These are phyloP conservation scores for Aspergillus carlsbadensis DNA, from an alignment of 495 filamentous ascomycete genomes.

Conservation along the genomic window DNA sequence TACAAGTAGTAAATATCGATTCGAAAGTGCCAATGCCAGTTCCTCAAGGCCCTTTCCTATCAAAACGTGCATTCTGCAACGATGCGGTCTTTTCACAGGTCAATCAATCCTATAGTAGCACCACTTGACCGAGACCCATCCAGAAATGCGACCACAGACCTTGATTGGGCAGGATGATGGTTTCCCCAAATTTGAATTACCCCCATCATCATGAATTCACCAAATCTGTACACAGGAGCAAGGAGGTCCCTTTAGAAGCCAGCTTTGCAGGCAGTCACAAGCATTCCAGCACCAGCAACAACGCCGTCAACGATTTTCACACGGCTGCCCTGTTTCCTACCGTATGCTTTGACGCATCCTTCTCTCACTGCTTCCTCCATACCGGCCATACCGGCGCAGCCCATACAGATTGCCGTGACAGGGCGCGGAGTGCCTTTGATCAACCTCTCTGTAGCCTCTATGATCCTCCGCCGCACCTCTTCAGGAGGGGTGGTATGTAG, in stretches of 20 bases:
- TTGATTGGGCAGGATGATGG: too few species aligned
- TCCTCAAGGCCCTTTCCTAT: too few species aligned
- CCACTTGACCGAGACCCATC: too few species aligned
- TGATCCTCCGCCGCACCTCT: constrained; percentile 65
- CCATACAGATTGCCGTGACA: constrained; percentile 57
- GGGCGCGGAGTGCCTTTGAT: constrained; percentile 46
- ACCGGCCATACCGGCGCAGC: constrained; percentile 92
- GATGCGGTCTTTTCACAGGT: too few species aligned
- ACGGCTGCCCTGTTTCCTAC: constrained; percentile 53
- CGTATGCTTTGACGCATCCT: constrained; percentile 63
- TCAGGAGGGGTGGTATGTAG: constrained; percentile 68
- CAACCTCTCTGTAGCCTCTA: constrained; percentile 64
- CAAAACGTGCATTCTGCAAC: too few species aligned
- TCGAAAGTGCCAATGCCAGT: too few species aligned
- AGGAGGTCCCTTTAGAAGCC: constrained; percentile 26
- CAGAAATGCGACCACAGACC: too few species aligned
- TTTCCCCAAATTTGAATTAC: neutral
- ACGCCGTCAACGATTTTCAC: constrained; percentile 85
- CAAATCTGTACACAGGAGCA: neutral
- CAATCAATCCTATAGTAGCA: too few species aligned
- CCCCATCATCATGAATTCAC: too few species aligned
- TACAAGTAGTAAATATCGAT: too few species aligned
- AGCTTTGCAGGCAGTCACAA: constrained; percentile 51
- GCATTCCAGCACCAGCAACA: constrained; percentile 67
- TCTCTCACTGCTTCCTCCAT: constrained; percentile 77